Base-by-base conservation (phyloP, 2,329 filamentous ascomycete genomes). In the Botrytis fragariae region DNA sequence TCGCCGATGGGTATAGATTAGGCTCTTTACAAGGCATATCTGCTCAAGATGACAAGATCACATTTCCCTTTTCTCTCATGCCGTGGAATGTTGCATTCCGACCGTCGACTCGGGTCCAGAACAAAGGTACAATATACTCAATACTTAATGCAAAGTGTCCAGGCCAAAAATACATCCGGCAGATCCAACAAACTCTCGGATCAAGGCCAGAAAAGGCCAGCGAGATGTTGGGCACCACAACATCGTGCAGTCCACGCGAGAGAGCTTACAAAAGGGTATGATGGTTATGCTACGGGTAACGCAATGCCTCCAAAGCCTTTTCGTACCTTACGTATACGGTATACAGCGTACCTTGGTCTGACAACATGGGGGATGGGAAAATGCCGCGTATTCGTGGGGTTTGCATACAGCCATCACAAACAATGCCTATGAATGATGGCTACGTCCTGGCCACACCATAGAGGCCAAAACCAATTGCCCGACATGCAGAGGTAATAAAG, bases 341-440 rank as follows among this genome's bases (percentile, higher is more conserved):
- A 59, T 65, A 54, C 10, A 42, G 45, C 18, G 48, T 54, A 42
- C 22, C 20, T 57, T 51, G 6, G 62, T 68, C 25, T 67, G 48
- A 72, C 61, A 67, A n/a, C 70, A 67, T 72, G 35, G 60, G 45
- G 35, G 25, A 64, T 64, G 45, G n/a, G n/a, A 25, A 42, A 25
- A 57, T 71, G 69, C 45, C 60, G 60, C 69, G 61, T 48, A 68
- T 72, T 68, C 70, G 48, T 72, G 51, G 62, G 70, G 70, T 72
- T 60, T 72, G 39, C 61, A 68, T n/a, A 20, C 16, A 35, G 35
- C 62, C 51, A 68, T 57, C n/a, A 42, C 48, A 57, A 42, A 68
- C 45, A 42, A 68, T 57, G 8, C 48, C 22, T 51, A 51, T 57
- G n/a, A 18, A 29, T 37, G 22, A 62, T 44, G 16, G 65, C 65